Percentiles rank a stretch among this genome's conserved stretches.
Conservation (phyloP, 2,329 filamentous ascomycete genomes). For the Arthrobotrys pseudoclavata region DNA sequence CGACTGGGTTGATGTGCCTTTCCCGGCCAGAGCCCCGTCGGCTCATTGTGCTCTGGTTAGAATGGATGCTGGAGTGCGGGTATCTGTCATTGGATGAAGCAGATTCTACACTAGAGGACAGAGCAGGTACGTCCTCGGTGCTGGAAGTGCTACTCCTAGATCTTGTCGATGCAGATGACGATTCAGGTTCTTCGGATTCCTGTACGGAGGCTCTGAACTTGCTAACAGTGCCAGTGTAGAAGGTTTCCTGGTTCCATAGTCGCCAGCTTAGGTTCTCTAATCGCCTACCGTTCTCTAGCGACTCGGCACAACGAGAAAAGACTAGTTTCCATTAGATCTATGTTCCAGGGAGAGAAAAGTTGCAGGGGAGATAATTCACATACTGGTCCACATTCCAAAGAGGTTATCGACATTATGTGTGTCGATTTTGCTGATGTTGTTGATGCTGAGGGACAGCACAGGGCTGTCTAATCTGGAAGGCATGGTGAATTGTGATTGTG, state of each 20-base stretch:
- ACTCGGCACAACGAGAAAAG: slow-evolving; percentile 93
- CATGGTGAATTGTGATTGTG: slow-evolving; percentile 71
- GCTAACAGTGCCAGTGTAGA: slow-evolving; percentile 70
- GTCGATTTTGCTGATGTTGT: slow-evolving; percentile 93
- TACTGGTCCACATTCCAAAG: slow-evolving; percentile 97
- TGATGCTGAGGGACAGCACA: slow-evolving; percentile 90
- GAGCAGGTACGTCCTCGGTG: slow-evolving; percentile 76
- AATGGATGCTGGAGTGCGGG: slow-evolving; percentile 73
- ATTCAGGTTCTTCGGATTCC: slow-evolving; percentile 15
- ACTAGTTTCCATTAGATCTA: slow-evolving; percentile 70
- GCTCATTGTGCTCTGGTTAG: slow-evolving; percentile 68
- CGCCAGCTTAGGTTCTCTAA: slow-evolving; percentile 97
- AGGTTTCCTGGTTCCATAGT: slow-evolving; percentile 92
- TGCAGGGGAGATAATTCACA: slow-evolving; percentile 66
- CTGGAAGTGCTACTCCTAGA: slow-evolving; percentile 65
- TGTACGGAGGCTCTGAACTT: slow-evolving; percentile 50
- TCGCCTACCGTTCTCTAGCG: slow-evolving; percentile 90
- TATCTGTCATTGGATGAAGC: slow-evolving; percentile 73
- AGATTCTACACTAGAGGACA: slow-evolving; percentile 84
- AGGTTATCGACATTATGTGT: slow-evolving; percentile 92
- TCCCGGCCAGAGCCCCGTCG: slow-evolving; percentile 75
- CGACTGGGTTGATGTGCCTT: slow-evolving; percentile 91
- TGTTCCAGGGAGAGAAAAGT: slow-evolving; percentile 8
- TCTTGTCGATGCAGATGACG: slow-evolving; percentile 52
- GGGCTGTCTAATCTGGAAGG: slow-evolving; percentile 85